A percentile compares a stretch with the other conserved stretches of the same genome.
phyloP scores from a whole-genome alignment of 345 rosid genomes.

The Eucalyptus regnans region DNA sequence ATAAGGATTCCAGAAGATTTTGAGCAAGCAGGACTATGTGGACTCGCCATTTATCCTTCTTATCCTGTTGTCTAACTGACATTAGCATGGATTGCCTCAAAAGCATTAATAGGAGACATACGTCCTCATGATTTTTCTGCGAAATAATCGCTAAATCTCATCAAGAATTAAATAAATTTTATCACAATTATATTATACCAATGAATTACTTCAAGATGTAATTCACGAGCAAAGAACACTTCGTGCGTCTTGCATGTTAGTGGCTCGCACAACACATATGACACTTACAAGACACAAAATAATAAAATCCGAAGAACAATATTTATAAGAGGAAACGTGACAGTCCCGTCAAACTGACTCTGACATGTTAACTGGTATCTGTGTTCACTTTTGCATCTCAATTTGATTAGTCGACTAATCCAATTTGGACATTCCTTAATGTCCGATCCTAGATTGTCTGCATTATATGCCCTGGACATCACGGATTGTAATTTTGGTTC shows the following conservation, averaged over 20 bases:
- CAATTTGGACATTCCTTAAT: not conserved
- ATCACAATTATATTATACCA: not conserved
- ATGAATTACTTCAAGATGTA: not conserved
- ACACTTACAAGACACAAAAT: not conserved
- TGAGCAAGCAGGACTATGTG: conserved; percentile 36
- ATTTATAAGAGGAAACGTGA: not conserved
- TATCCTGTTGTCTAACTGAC: not conserved
- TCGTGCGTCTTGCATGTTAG: not conserved
- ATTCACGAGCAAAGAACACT: not conserved
- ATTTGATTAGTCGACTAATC: not conserved
- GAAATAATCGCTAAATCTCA: not conserved
- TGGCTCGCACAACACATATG: not conserved
- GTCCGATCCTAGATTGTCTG: not conserved
- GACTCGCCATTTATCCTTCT: conserved; percentile 3
- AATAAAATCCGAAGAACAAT: not conserved
- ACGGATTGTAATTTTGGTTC: not conserved
- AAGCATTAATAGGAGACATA: not conserved
- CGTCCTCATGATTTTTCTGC: not conserved
- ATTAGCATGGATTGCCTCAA: not conserved
- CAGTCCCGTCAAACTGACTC: not conserved
- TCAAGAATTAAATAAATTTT: not conserved
- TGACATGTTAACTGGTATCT: not conserved
- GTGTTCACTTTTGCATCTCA: not conserved
- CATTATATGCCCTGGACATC: not conserved
- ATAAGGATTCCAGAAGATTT: conserved; percentile 19